Base-by-base conservation (phyloP, 2,329 filamentous ascomycete species). In the Botrytis pseudocinerea region DNA sequence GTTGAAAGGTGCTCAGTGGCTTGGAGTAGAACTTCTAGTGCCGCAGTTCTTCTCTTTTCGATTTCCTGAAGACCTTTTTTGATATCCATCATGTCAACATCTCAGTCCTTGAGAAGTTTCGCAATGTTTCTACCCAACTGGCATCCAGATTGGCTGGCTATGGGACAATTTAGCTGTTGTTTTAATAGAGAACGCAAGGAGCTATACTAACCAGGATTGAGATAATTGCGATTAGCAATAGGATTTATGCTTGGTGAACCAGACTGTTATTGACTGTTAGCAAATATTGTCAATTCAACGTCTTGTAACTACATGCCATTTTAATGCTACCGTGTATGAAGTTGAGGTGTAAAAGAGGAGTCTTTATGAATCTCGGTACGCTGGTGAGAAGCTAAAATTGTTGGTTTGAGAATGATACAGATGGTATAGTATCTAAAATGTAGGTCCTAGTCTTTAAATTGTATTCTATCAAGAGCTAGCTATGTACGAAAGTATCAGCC, bases 221-320 rank as follows among this genome's bases (percentile, higher is more conserved):
- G 22, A 14, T 61, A 0, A 2, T 0, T 18, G 0, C 3, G 59
- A 2, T 2, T 2, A 61, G 12, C 22, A 7, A 1, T 1, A 25
- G 20, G 59, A 38, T 0, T 3, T 0, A 0, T 38, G 22, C 0
- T 12, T 38, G 20, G 0, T 7, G 32, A 40, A 1, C 20, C 22
- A 61, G 59, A 61, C 20, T 35, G 35, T 25, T 0, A 1, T n/a
- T 38, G 35, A 54, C 20, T 38, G 9, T 38, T 14, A 61, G 22
- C 4, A 61, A 25, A n/a, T 14, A 61, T 4, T n/a, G n/a, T 40
- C 2, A 7, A n/a, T 0, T 61, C 2, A 1, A 40, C n/a, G 0
- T 16, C 4, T 1, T 38, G 20, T 2, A 14, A 38, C 1, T 38
- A 61, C 35, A 3, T n/a, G 18, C 14, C n/a, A 28, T 4, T 4